These are phyloP conservation scores for Penicillium atrosanguineum DNA, from an alignment of 495 filamentous ascomycete species.

Conservation along the genomic window DNA sequence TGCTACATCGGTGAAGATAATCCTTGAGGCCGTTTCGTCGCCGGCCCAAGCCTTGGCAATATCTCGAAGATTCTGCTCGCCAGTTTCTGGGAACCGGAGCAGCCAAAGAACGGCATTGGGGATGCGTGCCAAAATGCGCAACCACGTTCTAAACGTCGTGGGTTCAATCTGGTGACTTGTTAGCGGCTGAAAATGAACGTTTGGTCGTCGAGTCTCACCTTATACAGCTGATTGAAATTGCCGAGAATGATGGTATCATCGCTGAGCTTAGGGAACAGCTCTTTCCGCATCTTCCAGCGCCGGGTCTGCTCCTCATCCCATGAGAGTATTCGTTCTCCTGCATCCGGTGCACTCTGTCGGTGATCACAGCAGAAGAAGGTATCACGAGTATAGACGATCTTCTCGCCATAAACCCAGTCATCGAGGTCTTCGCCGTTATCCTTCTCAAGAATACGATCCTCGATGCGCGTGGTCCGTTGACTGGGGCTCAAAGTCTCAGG, in stretches of 20 bases:
- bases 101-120: constrained; percentile 94
- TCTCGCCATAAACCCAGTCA: constrained; percentile 95
- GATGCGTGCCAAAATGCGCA: constrained; percentile 83
- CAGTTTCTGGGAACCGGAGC: constrained; percentile 91
- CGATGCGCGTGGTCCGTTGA: constrained; percentile 68
- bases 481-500: constrained; percentile 74
- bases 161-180: constrained; percentile 75
- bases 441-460: constrained; percentile 68
- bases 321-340: constrained; percentile 55
- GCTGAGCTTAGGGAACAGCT: constrained; percentile 80
- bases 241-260: constrained; percentile 90
- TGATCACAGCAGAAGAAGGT: constrained; percentile 99
- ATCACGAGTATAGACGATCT: constrained; percentile 90
- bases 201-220: constrained; percentile 55
- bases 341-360: constrained; percentile 82
- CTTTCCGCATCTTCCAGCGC: constrained; percentile 93
- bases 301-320: constrained; percentile 86
- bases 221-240: constrained; percentile 99
- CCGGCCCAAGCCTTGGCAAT: constrained; percentile 84
- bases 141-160: constrained; percentile 93
- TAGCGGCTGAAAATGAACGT: background rate
- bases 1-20: constrained; percentile 95
- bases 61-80: constrained; percentile 77
- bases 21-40: constrained; percentile 80
- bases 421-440: constrained; percentile 59